Conservation (phyloP, 495 filamentous ascomycete genomes). For the Lophium mytilinum region DNA sequence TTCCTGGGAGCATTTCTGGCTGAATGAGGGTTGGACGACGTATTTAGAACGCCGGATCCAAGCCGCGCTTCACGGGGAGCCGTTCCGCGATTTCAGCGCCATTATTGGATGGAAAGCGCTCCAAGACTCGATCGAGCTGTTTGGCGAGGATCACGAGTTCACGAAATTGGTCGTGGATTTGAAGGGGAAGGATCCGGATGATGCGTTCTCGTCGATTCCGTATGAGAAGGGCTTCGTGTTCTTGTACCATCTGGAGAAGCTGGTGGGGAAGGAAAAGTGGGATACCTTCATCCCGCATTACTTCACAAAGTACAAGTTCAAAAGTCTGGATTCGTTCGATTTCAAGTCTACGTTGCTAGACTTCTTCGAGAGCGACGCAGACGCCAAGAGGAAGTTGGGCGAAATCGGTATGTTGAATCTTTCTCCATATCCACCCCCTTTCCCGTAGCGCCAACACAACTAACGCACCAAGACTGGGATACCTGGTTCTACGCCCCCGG, state of each 20-base stretch:
- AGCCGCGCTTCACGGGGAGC: constrained; percentile 62
- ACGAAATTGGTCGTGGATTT: constrained; percentile 83
- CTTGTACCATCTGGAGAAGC: constrained; percentile 74
- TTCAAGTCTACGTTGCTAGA: constrained; percentile 80
- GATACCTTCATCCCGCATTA: constrained; percentile 94
- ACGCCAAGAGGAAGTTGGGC: constrained; percentile 56
- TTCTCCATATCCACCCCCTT: too few relatives aligned
- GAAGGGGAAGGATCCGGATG: constrained; percentile 86
- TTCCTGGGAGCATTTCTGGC: constrained; percentile 96
- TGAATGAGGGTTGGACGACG: constrained; percentile 90
- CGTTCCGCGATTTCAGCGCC: constrained; percentile 83
- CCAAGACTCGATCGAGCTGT: constrained; percentile 65
- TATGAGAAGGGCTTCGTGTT: constrained; percentile 75
- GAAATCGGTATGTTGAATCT: constrained; percentile 14
- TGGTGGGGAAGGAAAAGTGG: constrained; percentile 78
- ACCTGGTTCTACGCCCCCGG: constrained; percentile 77
- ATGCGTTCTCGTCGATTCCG: constrained; percentile 83
- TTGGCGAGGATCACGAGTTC: constrained; percentile 77
- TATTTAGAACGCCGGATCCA: constrained; percentile 80
- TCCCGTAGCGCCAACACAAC: too few relatives aligned
- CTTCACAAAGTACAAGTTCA: constrained; percentile 70
- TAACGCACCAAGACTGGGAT: constrained; percentile 67
- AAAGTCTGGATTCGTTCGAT: constrained; percentile 83
- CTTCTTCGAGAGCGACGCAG: constrained; percentile 66
- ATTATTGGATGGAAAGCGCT: constrained; percentile 73